These are phyloP conservation scores for Cladorrhinum samala DNA, from an alignment of 495 filamentous ascomycete species.

Conservation along the genomic window DNA sequence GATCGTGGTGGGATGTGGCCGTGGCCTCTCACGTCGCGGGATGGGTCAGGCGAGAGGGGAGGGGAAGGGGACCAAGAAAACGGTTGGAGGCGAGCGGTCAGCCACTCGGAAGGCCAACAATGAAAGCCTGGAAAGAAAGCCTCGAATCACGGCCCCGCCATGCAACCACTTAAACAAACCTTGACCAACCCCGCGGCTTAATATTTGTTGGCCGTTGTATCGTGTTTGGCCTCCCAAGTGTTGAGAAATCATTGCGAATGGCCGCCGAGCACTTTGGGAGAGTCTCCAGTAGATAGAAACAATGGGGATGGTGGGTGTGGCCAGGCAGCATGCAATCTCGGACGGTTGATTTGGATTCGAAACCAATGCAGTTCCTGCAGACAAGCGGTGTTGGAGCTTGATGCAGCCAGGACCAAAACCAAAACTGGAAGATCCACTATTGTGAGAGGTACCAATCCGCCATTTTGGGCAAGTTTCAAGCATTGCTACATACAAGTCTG, in stretches of 20 bases:
- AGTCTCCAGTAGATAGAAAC: neutral
- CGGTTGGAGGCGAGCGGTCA: neutral
- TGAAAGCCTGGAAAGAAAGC: conserved; percentile 2
- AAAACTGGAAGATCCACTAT: neutral
- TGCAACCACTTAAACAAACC: conserved; percentile 27
- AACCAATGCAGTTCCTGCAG: neutral
- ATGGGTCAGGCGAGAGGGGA: no score
- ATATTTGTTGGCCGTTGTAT: neutral
- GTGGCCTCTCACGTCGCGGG: no score
- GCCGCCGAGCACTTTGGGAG: neutral
- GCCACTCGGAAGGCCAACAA: conserved; percentile 19
- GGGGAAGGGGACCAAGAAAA: conserved; percentile 5
- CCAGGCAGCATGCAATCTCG: neutral
- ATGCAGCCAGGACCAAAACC: neutral
- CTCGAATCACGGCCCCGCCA: neutral
- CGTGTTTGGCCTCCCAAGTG: no score
- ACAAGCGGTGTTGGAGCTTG: neutral
- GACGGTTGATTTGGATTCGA: neutral
- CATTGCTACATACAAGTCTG: neutral
- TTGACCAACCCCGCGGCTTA: neutral
- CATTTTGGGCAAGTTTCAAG: neutral
- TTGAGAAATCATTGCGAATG: no score
- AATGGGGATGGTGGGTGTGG: no score
- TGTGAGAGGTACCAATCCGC: neutral
- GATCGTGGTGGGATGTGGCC: conserved; percentile 17